These are phyloP conservation scores for Cyberlindnera maritima DNA, from an alignment of 805 yeast species.

Conservation along the genomic window DNA sequence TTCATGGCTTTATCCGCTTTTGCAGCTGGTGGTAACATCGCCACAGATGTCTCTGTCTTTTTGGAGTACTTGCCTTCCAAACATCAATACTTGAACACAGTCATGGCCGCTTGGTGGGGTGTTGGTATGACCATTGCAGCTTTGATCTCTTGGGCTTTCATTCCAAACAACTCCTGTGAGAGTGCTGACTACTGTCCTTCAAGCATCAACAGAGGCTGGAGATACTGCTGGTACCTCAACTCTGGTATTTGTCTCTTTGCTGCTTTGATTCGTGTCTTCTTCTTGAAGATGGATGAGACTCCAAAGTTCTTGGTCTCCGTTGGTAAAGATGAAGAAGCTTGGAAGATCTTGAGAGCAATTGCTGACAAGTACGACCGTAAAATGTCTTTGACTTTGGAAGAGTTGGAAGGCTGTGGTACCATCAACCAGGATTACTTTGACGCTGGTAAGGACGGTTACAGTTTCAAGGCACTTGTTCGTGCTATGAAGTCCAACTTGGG, in stretches of 20 bases:
- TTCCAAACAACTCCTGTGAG: constrained; percentile 45
- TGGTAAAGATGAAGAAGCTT: constrained; percentile 49
- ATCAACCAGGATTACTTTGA: constrained; percentile 30
- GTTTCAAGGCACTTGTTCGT: constrained; percentile 15
- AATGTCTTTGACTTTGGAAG: constrained; percentile 43
- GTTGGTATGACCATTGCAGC: constrained; percentile 53
- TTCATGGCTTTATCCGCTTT: constrained; percentile 42
- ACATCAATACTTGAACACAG: constrained; percentile 47
- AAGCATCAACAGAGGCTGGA: constrained; percentile 53
- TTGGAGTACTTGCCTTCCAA: constrained; percentile 48
- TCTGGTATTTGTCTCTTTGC: constrained; percentile 48
- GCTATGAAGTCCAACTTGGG: constrained; percentile 37
- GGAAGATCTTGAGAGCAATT: constrained; percentile 40
- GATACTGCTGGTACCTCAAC: constrained; percentile 52
- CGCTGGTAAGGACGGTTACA: constrained; percentile 18
- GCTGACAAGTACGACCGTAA: constrained; percentile 44
- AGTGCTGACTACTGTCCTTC: constrained; percentile 42
- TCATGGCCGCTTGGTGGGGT: constrained; percentile 56
- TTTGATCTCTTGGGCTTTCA: constrained; percentile 50
- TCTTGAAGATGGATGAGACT: constrained; percentile 45
- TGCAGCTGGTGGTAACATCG: constrained; percentile 53
- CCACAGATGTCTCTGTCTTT: constrained; percentile 49
- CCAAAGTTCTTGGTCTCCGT: constrained; percentile 50
- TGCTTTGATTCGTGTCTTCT: constrained; percentile 45
- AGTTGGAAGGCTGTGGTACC: constrained; percentile 43